Conservation (phyloP, 441 rosid species). For the Hura crepitans region DNA sequence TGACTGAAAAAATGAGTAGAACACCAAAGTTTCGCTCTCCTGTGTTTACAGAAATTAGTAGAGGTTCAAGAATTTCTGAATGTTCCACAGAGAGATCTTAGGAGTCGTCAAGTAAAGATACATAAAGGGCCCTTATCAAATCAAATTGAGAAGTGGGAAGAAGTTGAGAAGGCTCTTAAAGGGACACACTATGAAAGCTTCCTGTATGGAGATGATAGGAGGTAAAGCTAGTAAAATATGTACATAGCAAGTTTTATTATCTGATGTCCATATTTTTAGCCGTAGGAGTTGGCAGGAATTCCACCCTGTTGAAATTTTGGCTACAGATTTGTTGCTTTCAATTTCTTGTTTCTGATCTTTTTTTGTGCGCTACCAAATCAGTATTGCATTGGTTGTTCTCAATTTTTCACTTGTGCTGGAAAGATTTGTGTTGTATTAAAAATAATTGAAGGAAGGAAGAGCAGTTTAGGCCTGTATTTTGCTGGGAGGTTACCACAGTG, state of each 20-base stretch:
- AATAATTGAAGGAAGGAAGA: slow-evolving; percentile 13
- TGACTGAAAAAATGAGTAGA: not conserved
- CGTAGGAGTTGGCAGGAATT: slow-evolving; percentile 26
- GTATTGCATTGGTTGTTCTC: slow-evolving; percentile 49
- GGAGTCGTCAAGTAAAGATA: slow-evolving; percentile 89
- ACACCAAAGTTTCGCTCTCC: not conserved
- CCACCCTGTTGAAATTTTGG: slow-evolving; percentile 44
- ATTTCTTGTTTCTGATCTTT: not conserved
- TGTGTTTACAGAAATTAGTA: slow-evolving; percentile 51
- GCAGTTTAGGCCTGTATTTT: not conserved
- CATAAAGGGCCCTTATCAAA: slow-evolving; percentile 68
- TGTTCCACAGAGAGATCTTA: slow-evolving; percentile 58
- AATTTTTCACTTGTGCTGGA: not conserved
- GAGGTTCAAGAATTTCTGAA: slow-evolving; percentile 78
- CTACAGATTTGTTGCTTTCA: slow-evolving; percentile 19
- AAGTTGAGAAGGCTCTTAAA: slow-evolving; percentile 51
- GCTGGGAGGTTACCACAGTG: no score
- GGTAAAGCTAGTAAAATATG: slow-evolving; percentile 38
- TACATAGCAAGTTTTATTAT: slow-evolving; percentile 29
- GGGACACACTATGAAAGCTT: slow-evolving; percentile 67
- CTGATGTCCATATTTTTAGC: slow-evolving; percentile 10
- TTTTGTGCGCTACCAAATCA: not conserved
- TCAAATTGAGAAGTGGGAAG: slow-evolving; percentile 69
- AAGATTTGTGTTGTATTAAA: slow-evolving; percentile 25
- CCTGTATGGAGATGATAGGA: slow-evolving; percentile 47